Evolutionary conservation across 352 stramenopile genomes (phyloP), one percentile per base, ranked within the genome.

Genomic region (Pythium periplocum): DNA sequence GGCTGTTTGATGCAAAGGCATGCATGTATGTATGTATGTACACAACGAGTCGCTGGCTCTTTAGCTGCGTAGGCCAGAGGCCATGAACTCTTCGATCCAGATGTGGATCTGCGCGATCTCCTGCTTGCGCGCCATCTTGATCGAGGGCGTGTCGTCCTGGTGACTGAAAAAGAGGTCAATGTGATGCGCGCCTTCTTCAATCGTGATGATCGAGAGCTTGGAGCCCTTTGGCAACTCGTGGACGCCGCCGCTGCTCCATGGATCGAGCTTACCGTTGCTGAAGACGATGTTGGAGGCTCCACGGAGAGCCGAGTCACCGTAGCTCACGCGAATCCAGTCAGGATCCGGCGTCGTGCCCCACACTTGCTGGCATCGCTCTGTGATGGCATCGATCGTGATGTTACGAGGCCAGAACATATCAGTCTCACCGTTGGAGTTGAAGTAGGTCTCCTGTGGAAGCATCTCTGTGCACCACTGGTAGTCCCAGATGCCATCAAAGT

Each of bases 201-300:
- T 91, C 33, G 64, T 58, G 37, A 93, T 66, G 37, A 97, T 63
- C 30, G 63, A 73, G 45, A 87, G 65, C 48, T 80, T 85, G 36
- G 78, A 68, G 46, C 68, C 66, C 17, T 73, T 61, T 1, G 78
- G 78, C 17, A 75, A 63, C 4, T 73, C 50, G 32, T 81, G 75
- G 11, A 98, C 89, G 12, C 93, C 94, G 4, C 78, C 92, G 37
- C 82, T 83, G 61, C 73, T 88, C 95, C 95, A 98, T 4, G 95
- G 95, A 57, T 98, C 95, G 4, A 97, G 64, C 11, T 93, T 64
- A 10, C 95, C 95, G 65, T 98, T 98, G 50, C 86, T 97, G 51
- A 98, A 98, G 11, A 98, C 84, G 52, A 98, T 98, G 56, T 98
- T 98, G 35, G 90, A 97, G 30, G 74, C 76, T 5, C 58, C 71